phyloP scores from a whole-genome alignment of 2,329 filamentous ascomycete genomes.

The Aspergillus proliferans region DNA sequence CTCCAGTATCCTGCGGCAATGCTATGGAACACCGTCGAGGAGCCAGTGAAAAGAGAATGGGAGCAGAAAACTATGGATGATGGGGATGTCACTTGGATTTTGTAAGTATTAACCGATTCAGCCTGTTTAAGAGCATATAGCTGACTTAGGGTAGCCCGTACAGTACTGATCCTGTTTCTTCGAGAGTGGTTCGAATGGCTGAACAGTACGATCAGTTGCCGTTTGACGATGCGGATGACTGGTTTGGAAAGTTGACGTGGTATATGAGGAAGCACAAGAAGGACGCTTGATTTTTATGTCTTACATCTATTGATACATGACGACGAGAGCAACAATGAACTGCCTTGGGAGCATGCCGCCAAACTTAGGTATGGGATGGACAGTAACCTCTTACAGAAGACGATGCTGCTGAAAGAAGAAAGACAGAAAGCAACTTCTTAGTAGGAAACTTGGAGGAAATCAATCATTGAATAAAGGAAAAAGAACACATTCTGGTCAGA shows the following conservation, averaged over 20 bases:
- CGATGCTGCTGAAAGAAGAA: no score
- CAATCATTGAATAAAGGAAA: no score
- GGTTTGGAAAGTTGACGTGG: conserved; percentile 15
- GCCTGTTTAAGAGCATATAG: background rate
- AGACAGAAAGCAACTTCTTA: no score
- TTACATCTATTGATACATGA: no score
- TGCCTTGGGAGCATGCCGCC: no score
- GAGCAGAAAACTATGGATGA: conserved; percentile 6
- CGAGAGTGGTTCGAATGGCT: conserved; percentile 16
- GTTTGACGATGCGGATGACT: conserved; percentile 12
- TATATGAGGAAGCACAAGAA: conserved; percentile 10
- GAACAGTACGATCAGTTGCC: conserved; percentile 10
- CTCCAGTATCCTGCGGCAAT: conserved; percentile 29
- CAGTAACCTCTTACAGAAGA: no score
- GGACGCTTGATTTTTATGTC: background rate
- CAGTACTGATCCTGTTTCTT: conserved; percentile 17
- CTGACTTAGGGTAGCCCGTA: conserved; percentile 8
- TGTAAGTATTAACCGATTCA: conserved; percentile 3
- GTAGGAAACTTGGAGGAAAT: no score
- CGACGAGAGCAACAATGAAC: no score
- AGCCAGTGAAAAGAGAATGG: conserved; percentile 9
- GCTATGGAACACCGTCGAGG: conserved; percentile 18
- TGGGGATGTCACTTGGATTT: conserved; percentile 12
- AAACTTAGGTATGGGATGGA: no score
- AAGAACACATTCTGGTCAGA: no score